Base-by-base conservation (phyloP, 1,139 yeast species). In the Yamadazyma atmosphaerica region DNA sequence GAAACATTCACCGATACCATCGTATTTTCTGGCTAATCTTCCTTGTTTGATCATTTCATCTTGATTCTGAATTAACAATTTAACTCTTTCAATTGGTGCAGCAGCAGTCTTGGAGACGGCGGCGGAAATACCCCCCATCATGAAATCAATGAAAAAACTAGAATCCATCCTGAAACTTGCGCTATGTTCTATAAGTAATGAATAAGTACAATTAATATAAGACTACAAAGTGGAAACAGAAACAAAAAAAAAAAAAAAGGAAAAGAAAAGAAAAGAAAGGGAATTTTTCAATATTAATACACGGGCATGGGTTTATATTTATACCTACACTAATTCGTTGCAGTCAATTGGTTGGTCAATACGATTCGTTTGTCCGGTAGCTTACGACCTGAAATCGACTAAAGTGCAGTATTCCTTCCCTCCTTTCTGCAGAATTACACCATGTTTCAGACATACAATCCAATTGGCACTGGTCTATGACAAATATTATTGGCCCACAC, bases 121-220 rank as follows among this genome's bases (percentile, higher is more conserved):
- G 65, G 77, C 77, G 69, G 77, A 72, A 51, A 72, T 74, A 72
- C 77, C 77, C 63, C 77, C 77, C 76, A 71, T 46, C 70, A 72
- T 48, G 63, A 72, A 72, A 56, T 72, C 75, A 57, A 58, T 45
- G 49, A 61, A 45, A 58, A 63, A 63, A 40, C 53, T 47, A 41
- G 52, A 48, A 49, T 61, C 65, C 64, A 60, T 60, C 22, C 9
- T 19, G 22, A 19, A 6, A 19, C 6, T 19, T 19, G 6, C n/a
- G n/a, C n/a, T n/a, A n/a, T n/a, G n/a, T n/a, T 51, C 43, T 23
- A 23, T 23, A 9, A 23, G n/a, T 23, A 23, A 10, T 23, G 26
- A 23, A 23, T 23, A 23, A 23, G 11, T 23, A 23, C 12, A 23
- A 23, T 7, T 10, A 10, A 23, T 23, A 4, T 23, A 23, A 9